These are phyloP conservation scores for Calonectria hongkongensis DNA, from an alignment of 2,329 filamentous ascomycete genomes.

Conservation along the genomic window DNA sequence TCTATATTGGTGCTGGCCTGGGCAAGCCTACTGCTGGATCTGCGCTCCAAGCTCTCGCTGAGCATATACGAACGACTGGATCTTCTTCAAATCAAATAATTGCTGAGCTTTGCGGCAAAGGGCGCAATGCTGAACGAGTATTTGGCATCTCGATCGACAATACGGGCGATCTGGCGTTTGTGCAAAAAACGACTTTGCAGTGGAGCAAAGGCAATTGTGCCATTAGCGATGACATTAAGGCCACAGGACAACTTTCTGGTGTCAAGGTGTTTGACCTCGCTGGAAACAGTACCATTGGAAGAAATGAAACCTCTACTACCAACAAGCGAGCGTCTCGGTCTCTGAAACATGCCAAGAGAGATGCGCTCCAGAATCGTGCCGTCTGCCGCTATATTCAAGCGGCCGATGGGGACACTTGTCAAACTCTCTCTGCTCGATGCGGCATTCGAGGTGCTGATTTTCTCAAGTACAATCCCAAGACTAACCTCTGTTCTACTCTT, in stretches of 20 bases:
- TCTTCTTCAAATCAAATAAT: neutral
- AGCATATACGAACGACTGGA: neutral
- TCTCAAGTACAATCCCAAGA: neutral
- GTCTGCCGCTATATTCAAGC: neutral
- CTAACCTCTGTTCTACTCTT: neutral
- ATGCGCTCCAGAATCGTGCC: neutral
- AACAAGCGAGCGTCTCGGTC: neutral
- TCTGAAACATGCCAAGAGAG: neutral
- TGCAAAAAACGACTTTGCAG: neutral
- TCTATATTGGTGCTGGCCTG: slow-evolving; percentile 2
- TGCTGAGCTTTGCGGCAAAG: neutral
- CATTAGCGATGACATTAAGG: neutral
- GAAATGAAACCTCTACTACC: neutral
- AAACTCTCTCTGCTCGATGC: neutral
- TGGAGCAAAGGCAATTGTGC: neutral
- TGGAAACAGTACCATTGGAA: neutral
- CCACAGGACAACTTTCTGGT: neutral
- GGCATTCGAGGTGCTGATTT: neutral
- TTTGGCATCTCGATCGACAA: neutral
- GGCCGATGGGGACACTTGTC: neutral
- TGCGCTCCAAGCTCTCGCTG: neutral
- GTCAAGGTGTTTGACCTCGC: neutral
- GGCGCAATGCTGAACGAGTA: neutral
- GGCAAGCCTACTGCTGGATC: neutral
- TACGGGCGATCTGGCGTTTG: neutral